phyloP scores from a whole-genome alignment of 176 grass and related monocot genomes.

The sorghum (Sorghum bicolor) region Sorghum_bicolor_NCBIv3 NC_012878.2:47181501-47182000 shows the following conservation, averaged over 20 bases:
- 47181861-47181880: neutral
- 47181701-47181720: slow-evolving; percentile 82
- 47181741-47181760: neutral
- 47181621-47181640: slow-evolving; percentile 17
- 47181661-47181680: slow-evolving; percentile 63
- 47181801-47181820: neutral
- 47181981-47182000: neutral
- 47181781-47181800: neutral
- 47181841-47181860: neutral
- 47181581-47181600: neutral
- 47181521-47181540: neutral
- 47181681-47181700: slow-evolving; percentile 70
- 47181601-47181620: neutral
- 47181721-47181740: slow-evolving; percentile 85
- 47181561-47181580: neutral
- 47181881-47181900: neutral
- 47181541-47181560: neutral
- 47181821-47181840: neutral
- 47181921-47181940: neutral
- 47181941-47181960: neutral
- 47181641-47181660: slow-evolving; percentile 53
- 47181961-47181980: neutral
- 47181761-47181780: neutral
- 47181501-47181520: neutral
- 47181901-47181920: neutral